phyloP scores from a whole-genome alignment of 176 grass and related monocot species.

The Panicum miliaceum region DNA sequence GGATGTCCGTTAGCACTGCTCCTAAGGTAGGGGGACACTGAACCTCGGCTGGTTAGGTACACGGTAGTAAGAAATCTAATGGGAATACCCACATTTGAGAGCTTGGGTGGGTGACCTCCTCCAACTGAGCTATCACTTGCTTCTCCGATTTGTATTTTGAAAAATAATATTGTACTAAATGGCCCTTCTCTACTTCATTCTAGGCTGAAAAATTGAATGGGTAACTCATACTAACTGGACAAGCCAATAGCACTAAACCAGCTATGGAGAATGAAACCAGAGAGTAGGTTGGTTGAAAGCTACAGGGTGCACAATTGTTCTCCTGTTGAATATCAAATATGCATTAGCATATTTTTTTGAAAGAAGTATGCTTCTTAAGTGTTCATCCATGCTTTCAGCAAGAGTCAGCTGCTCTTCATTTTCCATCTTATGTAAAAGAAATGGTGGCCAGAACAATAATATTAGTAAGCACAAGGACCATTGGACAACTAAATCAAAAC shows the following conservation, averaged over 20 bases:
- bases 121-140: neutral
- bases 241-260: constrained; percentile 6
- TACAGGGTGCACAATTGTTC: neutral
- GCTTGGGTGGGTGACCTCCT: neutral
- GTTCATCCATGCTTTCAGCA: constrained; percentile 10
- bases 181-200: neutral
- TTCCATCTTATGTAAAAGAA: constrained; percentile 17
- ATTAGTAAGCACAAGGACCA: neutral
- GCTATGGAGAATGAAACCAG: neutral
- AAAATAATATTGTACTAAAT: neutral
- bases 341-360: constrained; percentile 2
- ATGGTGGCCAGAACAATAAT: neutral
- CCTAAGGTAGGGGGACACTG: neutral
- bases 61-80: constrained; percentile 11
- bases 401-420: neutral
- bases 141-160: neutral
- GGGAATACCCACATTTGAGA: neutral
- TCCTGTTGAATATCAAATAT: constrained; percentile 9
- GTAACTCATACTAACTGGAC: constrained; percentile 4
- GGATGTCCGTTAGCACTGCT: neutral
- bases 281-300: constrained; percentile 2
- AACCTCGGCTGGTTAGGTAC: neutral
- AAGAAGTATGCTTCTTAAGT: constrained; percentile 6
- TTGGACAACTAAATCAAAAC: constrained; percentile 1
- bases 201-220: neutral